Conservation (phyloP, 192 early-diverging fungal species). For the Coemansia pectinata region DNA sequence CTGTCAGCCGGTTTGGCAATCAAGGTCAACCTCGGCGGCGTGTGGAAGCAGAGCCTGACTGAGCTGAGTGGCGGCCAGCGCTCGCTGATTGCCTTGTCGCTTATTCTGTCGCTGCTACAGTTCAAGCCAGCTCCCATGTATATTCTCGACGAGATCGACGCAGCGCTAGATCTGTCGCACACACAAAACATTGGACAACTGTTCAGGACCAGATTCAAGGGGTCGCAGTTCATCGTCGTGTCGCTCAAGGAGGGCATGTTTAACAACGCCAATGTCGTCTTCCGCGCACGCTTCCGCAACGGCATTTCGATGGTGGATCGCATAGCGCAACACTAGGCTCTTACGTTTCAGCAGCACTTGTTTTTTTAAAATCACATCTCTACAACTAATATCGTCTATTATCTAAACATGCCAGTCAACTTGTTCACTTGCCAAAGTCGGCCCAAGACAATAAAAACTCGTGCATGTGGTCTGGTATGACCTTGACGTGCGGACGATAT, state of each 20-base stretch:
- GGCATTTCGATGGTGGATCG: conserved; percentile 92
- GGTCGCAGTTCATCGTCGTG: conserved; percentile 97
- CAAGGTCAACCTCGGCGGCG: conserved; percentile 91
- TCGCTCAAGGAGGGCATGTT: conserved; percentile 99
- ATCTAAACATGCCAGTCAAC: not conserved
- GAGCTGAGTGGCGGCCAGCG: conserved; percentile 98
- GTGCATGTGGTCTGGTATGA: conserved; percentile 25
- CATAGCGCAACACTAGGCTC: conserved; percentile 31
- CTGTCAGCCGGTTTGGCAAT: conserved; percentile 89
- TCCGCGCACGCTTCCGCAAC: conserved; percentile 90
- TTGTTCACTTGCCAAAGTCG: not conserved
- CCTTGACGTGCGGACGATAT: conserved; percentile 45
- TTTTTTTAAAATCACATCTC: not conserved
- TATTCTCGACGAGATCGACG: conserved; percentile 98
- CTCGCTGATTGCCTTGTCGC: conserved; percentile 93
- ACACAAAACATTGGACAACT: conserved; percentile 99
- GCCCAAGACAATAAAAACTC: conserved; percentile 19
- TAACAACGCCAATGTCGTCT: conserved; percentile 97
- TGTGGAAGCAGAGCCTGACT: conserved; percentile 95
- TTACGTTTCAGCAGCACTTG: not conserved
- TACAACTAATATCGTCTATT: not conserved
- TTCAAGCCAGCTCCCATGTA: conserved; percentile 99
- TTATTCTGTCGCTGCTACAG: conserved; percentile 94
- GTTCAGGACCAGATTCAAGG: conserved; percentile 88
- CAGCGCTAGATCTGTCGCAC: conserved; percentile 95